Evolutionary conservation across 2,329 filamentous ascomycete species (phyloP), one percentile per base, ranked within the genome.

Genomic region (Whalleya microplaca): DNA sequence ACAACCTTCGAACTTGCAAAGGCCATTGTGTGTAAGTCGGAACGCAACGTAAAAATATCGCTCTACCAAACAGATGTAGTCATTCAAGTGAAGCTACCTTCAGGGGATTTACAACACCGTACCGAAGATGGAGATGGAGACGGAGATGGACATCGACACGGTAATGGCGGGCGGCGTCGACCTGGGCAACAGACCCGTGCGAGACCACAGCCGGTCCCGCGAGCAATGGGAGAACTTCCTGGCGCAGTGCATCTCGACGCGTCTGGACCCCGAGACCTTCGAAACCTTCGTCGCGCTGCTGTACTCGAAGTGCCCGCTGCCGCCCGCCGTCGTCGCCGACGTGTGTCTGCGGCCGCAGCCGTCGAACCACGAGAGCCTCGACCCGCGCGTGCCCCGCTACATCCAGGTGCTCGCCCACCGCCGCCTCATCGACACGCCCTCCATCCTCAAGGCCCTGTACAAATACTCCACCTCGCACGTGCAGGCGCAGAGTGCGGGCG

Each of bases 341-440:
- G 70, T 88, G 50, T 81, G 86, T 64, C 74, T 89, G 41, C 79
- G 79, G 21, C 85, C 86, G 2, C 77, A 78, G 43, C 72, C 75
- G 19, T 69, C 71, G 48, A 80, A 80, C 64, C 66, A 72, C 62
- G 74, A 81, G 66, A 79, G 73, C 54, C 79, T 86, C 65, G 85
- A 89, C 62, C 82, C 84, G 8, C 80, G 84, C 59, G 76, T 87
- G 8, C 78, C 81, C 0, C 78, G 76, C n/a, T 89, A 87, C 67
- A 69, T 88, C 9, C 78, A 86, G 61, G 73, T 78, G 18, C 78
- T 89, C 45, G 76, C 81, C 43, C 72, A 77, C 29, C 77, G 78
- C 46, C 75, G 77, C 29, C 76, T 81, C 55, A 73, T 88, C 58
- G 79, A 85, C 61, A 77, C 80, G 2, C 76, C 82, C 0, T 81